Base-by-base conservation (phyloP, 352 stramenopile species). In the Pythium oligandrum region DNA sequence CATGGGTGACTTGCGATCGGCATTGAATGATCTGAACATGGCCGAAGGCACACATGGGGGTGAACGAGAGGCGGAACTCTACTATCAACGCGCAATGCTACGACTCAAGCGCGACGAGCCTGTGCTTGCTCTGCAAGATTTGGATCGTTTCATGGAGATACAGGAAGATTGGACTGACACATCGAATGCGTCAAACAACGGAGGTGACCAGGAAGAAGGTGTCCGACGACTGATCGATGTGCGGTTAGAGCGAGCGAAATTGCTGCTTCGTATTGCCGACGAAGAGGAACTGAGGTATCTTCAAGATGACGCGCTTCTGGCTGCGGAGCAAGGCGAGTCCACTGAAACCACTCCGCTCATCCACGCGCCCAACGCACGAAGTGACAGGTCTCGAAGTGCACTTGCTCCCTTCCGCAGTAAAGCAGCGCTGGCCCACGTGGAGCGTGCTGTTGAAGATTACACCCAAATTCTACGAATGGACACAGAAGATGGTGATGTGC, bases 61-160 rank as follows among this genome's bases (percentile, higher is more conserved):
- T n/a, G 55, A 80, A 46, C 65, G 78, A 3, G 75, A 88, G 48
- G 57, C 68, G 1, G 66, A 80, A n/a, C 57, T 88, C 4, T 88
- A 73, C 64, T 77, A 84, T 48, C 64, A 83, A 33, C 80, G 80
- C 31, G 71, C 80, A 4, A 63, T 77, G 12, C 44, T 91, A 10
- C 78, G 75, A 40, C 17, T 75, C 7, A 66, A 78, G 48, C 77
- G 70, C 51, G 64, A 69, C 39, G 71, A 88, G 40, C 61, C 74
- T 7, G 11, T 44, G 6, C 59, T 82, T 5, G 80, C 80, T 11
- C 49, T 89, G 40, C 48, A 59, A 6, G 80, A 87, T 40, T 65
- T 88, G n/a, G 75, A 88, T 57, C 64, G 65, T n/a, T 83, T 86
- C 47, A 54, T 90, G 17, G 78, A 90, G 54, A 53, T 90, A 33